These are phyloP conservation scores for Aechmea fasciata DNA, from an alignment of 176 grass and related monocot genomes.

Conservation along the genomic window DNA sequence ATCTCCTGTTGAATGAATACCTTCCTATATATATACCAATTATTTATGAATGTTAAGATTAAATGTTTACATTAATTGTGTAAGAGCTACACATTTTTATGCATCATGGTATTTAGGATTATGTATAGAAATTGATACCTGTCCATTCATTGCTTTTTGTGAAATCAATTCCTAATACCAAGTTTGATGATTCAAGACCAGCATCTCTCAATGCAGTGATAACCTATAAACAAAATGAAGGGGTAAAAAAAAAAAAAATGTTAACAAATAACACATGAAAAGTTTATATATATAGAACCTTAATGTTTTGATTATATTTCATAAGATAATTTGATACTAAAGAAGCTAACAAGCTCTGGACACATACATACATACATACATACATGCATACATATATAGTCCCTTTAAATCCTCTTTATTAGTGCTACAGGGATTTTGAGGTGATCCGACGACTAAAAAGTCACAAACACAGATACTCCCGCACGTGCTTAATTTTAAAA, in stretches of 20 bases:
- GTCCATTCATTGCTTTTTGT: constrained; percentile 99
- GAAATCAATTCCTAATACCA: constrained; percentile 87
- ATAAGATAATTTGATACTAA: constrained; percentile 2
- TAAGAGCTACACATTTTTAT: too few species aligned
- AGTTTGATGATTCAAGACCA: constrained; percentile 94
- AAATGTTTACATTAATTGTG: background rate
- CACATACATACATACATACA: too few species aligned
- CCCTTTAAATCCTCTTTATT: too few species aligned
- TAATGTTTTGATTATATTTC: background rate
- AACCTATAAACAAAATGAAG: constrained; percentile 31
- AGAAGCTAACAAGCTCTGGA: background rate
- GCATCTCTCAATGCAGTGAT: constrained; percentile 70
- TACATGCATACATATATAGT: too few species aligned
- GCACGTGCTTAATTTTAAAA: too few species aligned
- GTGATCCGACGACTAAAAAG: too few species aligned
- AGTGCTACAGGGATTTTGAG: too few species aligned
- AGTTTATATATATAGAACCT: background rate
- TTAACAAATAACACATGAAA: background rate
- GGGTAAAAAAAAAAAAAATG: background rate
- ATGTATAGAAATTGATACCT: constrained; percentile 33
- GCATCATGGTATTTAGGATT: background rate
- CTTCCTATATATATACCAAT: constrained; percentile 30
- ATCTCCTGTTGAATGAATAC: constrained; percentile 65
- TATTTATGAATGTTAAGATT: constrained; percentile 5
- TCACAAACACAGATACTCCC: too few species aligned